These are phyloP conservation scores for Aspergillus steynii DNA, from an alignment of 495 filamentous ascomycete species.

Conservation along the genomic window DNA sequence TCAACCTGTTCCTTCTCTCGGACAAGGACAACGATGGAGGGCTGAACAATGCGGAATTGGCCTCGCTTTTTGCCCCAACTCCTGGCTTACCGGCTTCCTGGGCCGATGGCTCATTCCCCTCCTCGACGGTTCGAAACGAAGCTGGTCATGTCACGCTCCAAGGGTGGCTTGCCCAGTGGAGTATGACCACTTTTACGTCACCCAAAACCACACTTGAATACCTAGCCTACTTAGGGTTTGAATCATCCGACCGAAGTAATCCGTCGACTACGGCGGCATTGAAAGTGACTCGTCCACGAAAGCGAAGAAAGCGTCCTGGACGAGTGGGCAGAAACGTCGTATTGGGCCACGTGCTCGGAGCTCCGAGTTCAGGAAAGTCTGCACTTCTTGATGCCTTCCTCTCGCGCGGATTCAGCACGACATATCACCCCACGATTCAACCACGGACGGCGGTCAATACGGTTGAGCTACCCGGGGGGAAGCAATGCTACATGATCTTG, in stretches of 20 bases:
- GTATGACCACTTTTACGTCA: conserved; percentile 97
- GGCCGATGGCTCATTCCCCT: conserved; percentile 90
- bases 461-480: conserved; percentile 92
- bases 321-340: conserved; percentile 95
- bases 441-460: conserved; percentile 92
- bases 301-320: conserved; percentile 74
- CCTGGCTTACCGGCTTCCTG: conserved; percentile 85
- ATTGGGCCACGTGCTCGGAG: conserved; percentile 88
- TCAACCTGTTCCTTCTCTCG: conserved; percentile 90
- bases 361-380: conserved; percentile 80
- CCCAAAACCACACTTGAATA: conserved; percentile 95
- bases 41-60: conserved; percentile 79
- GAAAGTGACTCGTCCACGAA: conserved; percentile 88
- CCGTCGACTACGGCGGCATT: conserved; percentile 76
- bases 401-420: conserved; percentile 77
- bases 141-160: conserved; percentile 93
- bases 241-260: conserved; percentile 62
- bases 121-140: conserved; percentile 91
- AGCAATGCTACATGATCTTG: conserved; percentile 94
- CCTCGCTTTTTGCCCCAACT: conserved; percentile 87
- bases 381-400: conserved; percentile 88
- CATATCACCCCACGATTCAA: conserved; percentile 94
- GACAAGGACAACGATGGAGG: conserved; percentile 98
- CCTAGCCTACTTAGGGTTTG: conserved; percentile 91
- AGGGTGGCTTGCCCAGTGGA: conserved; percentile 98